Evolutionary conservation across 1,284 basidiomycete species (phyloP).

Genomic region (Austroboletus niveus): DNA sequence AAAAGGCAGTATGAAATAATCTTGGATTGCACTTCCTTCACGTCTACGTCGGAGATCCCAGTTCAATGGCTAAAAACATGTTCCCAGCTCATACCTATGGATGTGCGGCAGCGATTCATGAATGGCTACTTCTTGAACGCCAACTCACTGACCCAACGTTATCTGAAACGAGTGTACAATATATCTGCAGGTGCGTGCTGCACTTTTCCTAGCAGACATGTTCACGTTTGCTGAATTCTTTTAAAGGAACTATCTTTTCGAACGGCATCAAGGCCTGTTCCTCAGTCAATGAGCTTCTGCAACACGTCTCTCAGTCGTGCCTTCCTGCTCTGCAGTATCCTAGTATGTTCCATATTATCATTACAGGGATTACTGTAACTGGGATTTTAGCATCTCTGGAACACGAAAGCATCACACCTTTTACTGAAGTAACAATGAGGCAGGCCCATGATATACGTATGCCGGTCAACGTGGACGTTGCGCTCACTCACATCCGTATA

Average conservation of each 20-base stretch:
- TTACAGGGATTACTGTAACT: slow-evolving; percentile 8
- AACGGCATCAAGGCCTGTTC: slow-evolving; percentile 56
- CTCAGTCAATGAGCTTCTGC: slow-evolving; percentile 56
- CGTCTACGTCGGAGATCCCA: slow-evolving; percentile 74
- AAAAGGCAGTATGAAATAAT: slow-evolving; percentile 69
- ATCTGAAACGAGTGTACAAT: slow-evolving; percentile 73
- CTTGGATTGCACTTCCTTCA: slow-evolving; percentile 81
- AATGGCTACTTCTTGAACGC: slow-evolving; percentile 75
- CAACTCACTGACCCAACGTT: slow-evolving; percentile 73
- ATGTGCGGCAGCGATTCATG: slow-evolving; percentile 57
- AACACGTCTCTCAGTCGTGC: slow-evolving; percentile 49
- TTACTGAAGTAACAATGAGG: slow-evolving; percentile 62
- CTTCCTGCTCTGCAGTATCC: slow-evolving; percentile 52
- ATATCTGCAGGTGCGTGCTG: slow-evolving; percentile 61
- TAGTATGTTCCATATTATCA: slow-evolving; percentile 38
- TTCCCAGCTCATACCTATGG: slow-evolving; percentile 73
- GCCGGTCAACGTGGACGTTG: slow-evolving; percentile 63
- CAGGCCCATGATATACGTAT: slow-evolving; percentile 58
- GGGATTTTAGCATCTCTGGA: slow-evolving; percentile 52
- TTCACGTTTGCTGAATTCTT: slow-evolving; percentile 7
- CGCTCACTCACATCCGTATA: slow-evolving; percentile 63
- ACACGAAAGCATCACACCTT: slow-evolving; percentile 50
- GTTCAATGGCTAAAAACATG: slow-evolving; percentile 81
- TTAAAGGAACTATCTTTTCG: slow-evolving; percentile 54
- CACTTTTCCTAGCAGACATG: background rate